phyloP scores from a whole-genome alignment of 192 early-diverging fungal genomes.

The Podila horticola region DNA sequence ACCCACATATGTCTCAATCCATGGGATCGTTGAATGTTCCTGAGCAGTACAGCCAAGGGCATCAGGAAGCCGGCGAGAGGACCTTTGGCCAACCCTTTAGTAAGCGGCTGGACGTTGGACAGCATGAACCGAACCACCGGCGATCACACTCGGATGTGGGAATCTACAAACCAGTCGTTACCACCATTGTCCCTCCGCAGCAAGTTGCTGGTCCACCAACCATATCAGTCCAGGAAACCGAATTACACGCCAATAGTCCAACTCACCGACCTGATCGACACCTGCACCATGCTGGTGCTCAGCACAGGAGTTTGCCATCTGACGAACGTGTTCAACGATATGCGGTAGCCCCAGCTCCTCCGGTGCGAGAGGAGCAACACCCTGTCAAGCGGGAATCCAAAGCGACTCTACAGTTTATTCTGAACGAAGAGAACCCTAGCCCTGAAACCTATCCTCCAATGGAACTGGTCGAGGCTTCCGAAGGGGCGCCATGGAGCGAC shows the following conservation, averaged over 20 bases:
- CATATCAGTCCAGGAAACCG: neutral
- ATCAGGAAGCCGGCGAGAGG: slow-evolving; percentile 14
- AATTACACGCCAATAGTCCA: no score
- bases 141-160: slow-evolving; percentile 37
- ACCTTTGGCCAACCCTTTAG: slow-evolving; percentile 18
- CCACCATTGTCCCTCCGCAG: slow-evolving; percentile 13
- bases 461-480: neutral
- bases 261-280: neutral
- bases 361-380: neutral
- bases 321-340: neutral
- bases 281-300: neutral
- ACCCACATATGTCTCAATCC: slow-evolving; percentile 1
- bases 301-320: neutral
- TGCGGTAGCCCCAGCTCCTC: neutral
- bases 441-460: slow-evolving; percentile 10
- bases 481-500: neutral
- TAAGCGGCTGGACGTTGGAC: slow-evolving; percentile 33
- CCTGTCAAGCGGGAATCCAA: slow-evolving; percentile 26
- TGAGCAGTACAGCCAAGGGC: neutral
- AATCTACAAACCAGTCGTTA: slow-evolving; percentile 10
- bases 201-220: neutral
- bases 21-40: neutral
- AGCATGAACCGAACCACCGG: slow-evolving; percentile 30
- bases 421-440: slow-evolving; percentile 32
- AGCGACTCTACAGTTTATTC: slow-evolving; percentile 36